These are phyloP conservation scores for Piper betle DNA, from an alignment of 164 flowering plant genomes.

Conservation along the genomic window DNA sequence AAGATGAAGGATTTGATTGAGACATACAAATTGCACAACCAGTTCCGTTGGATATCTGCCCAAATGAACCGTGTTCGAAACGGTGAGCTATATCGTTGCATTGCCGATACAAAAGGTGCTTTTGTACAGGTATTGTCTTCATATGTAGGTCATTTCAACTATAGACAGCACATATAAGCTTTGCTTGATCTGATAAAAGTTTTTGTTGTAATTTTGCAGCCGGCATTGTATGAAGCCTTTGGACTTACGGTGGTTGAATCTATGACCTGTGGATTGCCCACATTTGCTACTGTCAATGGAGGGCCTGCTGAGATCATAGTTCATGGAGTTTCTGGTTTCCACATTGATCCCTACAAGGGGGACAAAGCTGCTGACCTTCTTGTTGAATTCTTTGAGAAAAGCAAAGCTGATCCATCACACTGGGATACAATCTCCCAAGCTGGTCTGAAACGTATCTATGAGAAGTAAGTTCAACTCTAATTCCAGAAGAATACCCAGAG, in stretches of 20 bases:
- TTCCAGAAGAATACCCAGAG: too few relatives aligned
- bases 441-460: conserved; percentile 64
- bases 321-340: conserved; percentile 84
- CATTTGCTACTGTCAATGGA: conserved; percentile 91
- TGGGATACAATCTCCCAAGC: conserved; percentile 56
- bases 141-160: neutral
- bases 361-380: conserved; percentile 67
- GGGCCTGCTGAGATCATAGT: conserved; percentile 93
- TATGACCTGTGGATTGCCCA: conserved; percentile 89
- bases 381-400: conserved; percentile 77
- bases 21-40: conserved; percentile 65
- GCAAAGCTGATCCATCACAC: conserved; percentile 41
- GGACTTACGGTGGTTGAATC: conserved; percentile 95
- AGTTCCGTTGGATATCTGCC: conserved; percentile 91
- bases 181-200: neutral
- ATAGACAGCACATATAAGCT: neutral
- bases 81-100: conserved; percentile 72
- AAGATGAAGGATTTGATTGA: conserved; percentile 73
- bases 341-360: conserved; percentile 72
- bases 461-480: conserved; percentile 38
- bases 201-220: conserved; percentile 17
- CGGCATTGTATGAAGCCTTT: conserved; percentile 86
- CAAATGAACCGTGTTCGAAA: conserved; percentile 68
- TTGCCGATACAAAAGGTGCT: conserved; percentile 89
- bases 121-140: conserved; percentile 38